These are phyloP conservation scores for Ceratocystis destructans DNA, from an alignment of 2,329 filamentous ascomycete species.

Conservation along the genomic window DNA sequence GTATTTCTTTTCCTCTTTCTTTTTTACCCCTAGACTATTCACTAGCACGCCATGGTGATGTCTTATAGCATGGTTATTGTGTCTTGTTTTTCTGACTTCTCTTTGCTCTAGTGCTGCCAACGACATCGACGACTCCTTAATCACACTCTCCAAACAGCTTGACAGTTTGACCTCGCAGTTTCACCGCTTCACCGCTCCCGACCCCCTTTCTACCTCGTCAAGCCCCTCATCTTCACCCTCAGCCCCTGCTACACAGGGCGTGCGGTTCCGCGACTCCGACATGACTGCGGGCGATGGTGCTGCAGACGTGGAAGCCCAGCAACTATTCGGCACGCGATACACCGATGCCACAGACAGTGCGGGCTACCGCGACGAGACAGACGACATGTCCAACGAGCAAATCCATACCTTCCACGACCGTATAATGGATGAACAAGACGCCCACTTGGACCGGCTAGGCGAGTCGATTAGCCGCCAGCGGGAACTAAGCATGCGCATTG, in stretches of 20 bases:
- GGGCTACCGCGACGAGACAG: conserved; percentile 47
- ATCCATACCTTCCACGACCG: conserved; percentile 72
- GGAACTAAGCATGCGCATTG: conserved; percentile 88
- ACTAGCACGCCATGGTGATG: no score
- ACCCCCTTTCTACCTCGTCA: conserved; percentile 30
- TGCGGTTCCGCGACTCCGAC: conserved; percentile 66
- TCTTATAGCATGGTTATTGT: no score
- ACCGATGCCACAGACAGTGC: conserved; percentile 46
- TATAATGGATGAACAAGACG: conserved; percentile 79
- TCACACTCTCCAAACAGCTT: conserved; percentile 58
- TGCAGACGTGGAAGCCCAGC: conserved; percentile 29
- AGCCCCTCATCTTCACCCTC: conserved; percentile 39
- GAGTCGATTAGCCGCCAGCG: conserved; percentile 76
- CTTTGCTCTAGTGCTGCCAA: conserved; percentile 30
- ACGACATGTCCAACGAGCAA: conserved; percentile 61
- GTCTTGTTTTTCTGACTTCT: not conserved
- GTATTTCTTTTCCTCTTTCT: conserved; percentile 20
- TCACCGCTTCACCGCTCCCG: conserved; percentile 46
- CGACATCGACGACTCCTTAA: conserved; percentile 48
- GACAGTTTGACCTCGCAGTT: conserved; percentile 69
- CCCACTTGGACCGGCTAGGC: conserved; percentile 80
- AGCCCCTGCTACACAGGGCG: conserved; percentile 45
- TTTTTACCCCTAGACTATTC: not conserved
- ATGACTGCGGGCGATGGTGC: conserved; percentile 22
- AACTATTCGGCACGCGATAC: conserved; percentile 44